A percentile compares a stretch with the other conserved stretches of the same genome.
These are phyloP conservation scores for Colletotrichum tropicicola DNA, from an alignment of 2,329 filamentous ascomycete genomes.

Conservation along the genomic window DNA sequence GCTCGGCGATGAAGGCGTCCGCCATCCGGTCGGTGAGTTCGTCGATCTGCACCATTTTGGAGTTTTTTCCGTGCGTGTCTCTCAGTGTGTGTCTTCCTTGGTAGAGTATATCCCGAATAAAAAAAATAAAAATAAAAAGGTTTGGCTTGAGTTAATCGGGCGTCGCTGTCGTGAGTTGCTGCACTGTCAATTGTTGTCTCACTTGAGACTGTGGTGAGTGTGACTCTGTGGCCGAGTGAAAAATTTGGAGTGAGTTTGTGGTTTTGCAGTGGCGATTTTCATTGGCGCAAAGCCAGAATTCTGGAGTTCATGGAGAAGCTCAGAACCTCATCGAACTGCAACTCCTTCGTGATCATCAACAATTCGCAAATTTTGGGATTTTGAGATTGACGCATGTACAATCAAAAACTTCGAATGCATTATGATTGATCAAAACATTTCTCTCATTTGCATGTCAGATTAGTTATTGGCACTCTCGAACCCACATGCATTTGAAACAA, in stretches of 20 bases:
- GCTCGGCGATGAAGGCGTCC: conserved; percentile 37
- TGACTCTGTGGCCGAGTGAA: conserved; percentile 4
- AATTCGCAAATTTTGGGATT: neutral
- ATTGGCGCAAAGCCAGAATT: conserved; percentile 19
- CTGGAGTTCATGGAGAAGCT: conserved; percentile 28
- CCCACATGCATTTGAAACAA: neutral
- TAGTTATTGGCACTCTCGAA: neutral
- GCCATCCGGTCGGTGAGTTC: conserved; percentile 53
- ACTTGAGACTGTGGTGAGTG: neutral
- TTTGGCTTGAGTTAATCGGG: neutral
- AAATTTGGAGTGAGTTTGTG: conserved; percentile 21
- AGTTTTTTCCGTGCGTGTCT: neutral
- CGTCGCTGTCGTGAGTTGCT: neutral
- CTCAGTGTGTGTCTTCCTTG: no score
- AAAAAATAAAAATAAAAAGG: no score
- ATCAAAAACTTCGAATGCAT: no score
- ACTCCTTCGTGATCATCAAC: neutral
- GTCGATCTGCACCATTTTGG: conserved; percentile 42
- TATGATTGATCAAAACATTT: no score
- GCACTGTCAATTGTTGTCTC: neutral
- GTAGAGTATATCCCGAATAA: no score
- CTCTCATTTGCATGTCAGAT: neutral
- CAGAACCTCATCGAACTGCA: conserved; percentile 20
- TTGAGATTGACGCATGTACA: no score
- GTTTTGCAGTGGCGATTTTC: conserved; percentile 21